Percentiles rank a stretch among this genome's conserved stretches.
Evolutionary conservation across 177 flowering plant genomes (phyloP).

Genomic region (Vitis hybrid): DNA sequence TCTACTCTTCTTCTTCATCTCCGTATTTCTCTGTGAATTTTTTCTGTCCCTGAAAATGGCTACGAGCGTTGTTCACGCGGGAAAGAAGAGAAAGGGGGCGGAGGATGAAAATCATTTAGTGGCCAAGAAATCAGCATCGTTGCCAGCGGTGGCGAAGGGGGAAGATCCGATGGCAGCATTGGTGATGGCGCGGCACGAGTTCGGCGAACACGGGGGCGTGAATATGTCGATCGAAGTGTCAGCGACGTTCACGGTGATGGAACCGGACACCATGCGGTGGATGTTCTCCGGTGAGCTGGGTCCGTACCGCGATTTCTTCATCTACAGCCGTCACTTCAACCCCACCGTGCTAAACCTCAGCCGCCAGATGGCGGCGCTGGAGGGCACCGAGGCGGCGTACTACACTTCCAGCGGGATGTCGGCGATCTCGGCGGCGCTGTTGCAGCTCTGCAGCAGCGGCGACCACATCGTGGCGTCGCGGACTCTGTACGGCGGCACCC

Average conservation of each 20-base stretch:
- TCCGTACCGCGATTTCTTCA: constrained; percentile 89
- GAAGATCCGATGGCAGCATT: constrained; percentile 78
- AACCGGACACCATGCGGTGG: constrained; percentile 87
- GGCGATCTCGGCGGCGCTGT: constrained; percentile 73
- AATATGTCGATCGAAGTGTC: constrained; percentile 99
- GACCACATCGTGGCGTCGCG: constrained; percentile 79
- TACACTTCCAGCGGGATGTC: constrained; percentile 96
- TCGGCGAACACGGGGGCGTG: constrained; percentile 98
- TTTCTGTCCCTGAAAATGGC: not conserved
- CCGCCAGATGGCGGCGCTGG: constrained; percentile 94
- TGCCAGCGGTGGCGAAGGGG: not conserved
- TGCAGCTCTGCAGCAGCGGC: constrained; percentile 78
- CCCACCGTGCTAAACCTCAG: constrained; percentile 89
- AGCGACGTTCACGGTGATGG: constrained; percentile 99
- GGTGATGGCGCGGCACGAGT: constrained; percentile 76
- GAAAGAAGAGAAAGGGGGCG: constrained; percentile 31
- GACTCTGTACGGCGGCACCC: constrained; percentile 86
- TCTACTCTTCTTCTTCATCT: not conserved
- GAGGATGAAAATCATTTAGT: constrained; percentile 31
- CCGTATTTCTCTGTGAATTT: not conserved
- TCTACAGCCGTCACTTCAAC: constrained; percentile 97
- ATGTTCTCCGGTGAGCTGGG: constrained; percentile 95
- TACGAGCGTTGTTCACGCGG: constrained; percentile 10
- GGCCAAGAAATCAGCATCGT: constrained; percentile 35
- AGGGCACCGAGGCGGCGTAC: constrained; percentile 95